A percentile compares a stretch with the other conserved stretches of the same genome.
Evolutionary conservation across 352 stramenopile genomes (phyloP).

Genomic region (Pythium biforme): DNA sequence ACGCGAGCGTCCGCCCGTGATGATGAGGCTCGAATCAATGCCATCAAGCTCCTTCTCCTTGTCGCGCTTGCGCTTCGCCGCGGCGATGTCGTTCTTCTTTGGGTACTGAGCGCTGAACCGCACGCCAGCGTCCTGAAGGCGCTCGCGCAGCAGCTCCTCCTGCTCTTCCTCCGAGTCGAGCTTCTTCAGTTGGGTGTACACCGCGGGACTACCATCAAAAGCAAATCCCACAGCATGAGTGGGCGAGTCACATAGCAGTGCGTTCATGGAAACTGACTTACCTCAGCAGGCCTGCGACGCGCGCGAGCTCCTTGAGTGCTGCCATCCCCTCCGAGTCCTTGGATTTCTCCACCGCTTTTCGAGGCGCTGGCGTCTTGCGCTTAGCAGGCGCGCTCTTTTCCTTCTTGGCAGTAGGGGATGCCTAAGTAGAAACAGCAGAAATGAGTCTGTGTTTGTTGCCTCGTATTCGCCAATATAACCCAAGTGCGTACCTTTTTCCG

Average conservation of each 20-base stretch:
- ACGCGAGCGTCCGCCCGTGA: constrained; percentile 31
- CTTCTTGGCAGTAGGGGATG: constrained; percentile 8
- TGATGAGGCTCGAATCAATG: constrained; percentile 82
- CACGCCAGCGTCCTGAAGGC: constrained; percentile 43
- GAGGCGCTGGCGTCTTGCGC: constrained; percentile 11
- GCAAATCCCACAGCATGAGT: neutral
- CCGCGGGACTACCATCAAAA: constrained; percentile 38
- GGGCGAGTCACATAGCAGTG: no score
- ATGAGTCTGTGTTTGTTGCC: neutral
- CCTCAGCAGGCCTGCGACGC: constrained; percentile 63
- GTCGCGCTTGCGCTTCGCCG: constrained; percentile 65
- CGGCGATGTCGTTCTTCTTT: constrained; percentile 57
- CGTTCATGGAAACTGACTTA: constrained; percentile 31
- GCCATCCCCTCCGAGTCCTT: constrained; percentile 46
- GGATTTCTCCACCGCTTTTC: constrained; percentile 12
- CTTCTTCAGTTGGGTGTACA: constrained; percentile 64
- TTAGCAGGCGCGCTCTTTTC: constrained; percentile 13
- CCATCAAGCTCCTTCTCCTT: constrained; percentile 76
- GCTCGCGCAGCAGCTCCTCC: constrained; percentile 59
- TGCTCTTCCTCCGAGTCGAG: constrained; percentile 38
- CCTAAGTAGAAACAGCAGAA: neutral
- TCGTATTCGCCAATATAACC: no score
- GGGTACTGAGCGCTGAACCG: constrained; percentile 63
- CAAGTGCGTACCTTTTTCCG: constrained; percentile 28
- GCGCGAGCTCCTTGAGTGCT: constrained; percentile 68